Evolutionary conservation across 1,284 basidiomycete genomes (phyloP), one percentile per base, ranked within the genome.

Genomic region (Pterulicium gracile): DNA sequence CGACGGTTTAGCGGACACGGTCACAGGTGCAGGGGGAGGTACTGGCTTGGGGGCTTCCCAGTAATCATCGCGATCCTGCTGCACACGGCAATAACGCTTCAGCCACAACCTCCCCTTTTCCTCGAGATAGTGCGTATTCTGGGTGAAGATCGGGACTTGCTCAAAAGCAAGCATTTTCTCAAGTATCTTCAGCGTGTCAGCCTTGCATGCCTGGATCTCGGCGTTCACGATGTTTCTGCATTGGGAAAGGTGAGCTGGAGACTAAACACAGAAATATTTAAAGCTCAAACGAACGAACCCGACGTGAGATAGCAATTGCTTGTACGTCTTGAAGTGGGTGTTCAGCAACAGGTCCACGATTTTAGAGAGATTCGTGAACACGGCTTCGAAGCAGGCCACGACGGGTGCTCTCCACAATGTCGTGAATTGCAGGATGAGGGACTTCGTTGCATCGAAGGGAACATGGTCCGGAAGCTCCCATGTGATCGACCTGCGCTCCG

Each of bases 401-500:
- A 67, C 57, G 0, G 75, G 72, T 1, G 45, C 34, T 3, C 55
- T 43, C 76, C 75, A 77, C 3, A 64, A 47, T 2, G 48, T 44
- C 13, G 67, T 64, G 46, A 66, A 70, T n/a, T 55, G 52, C 3
- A 55, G 50, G 13, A 75, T 66, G 24, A 78, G 62, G 5, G 52
- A 56, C 20, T 58, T 62, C 32, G 69, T 74, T 2, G 72, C 73
- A 27, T 71, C 68, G 42, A 70, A 77, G 0, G 75, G 76, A 24
- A 75, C 57, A 43, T 74, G 64, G 3, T 61, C 60, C 0, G 72
- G 73, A 3, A 78, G 63, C 46, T 78, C 74, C 75, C 75, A 78
- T 2, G 58, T 62, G 2, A 63, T 68, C 5, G 65, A 65, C 1
- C 75, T 77, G 49, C 2, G 24, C 7, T n/a, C 27, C 10, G 27